Percentiles rank a stretch among this genome's conserved stretches.
These are phyloP conservation scores for Fusarium avenaceum DNA, from an alignment of 2,329 filamentous ascomycete genomes.

Conservation along the genomic window DNA sequence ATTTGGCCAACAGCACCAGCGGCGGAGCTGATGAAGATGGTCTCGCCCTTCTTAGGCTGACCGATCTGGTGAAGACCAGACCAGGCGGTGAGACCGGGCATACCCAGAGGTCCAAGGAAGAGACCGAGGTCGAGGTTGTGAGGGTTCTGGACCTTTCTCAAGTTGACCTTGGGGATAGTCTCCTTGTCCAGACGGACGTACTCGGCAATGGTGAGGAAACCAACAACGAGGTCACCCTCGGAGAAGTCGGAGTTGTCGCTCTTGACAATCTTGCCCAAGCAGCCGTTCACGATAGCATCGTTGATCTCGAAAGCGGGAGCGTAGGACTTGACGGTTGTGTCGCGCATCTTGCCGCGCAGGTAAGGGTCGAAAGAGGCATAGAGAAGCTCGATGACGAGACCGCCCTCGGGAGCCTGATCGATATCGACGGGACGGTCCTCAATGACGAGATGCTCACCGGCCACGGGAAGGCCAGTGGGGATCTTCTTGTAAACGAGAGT, in stretches of 20 bases:
- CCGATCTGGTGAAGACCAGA: constrained; percentile 76
- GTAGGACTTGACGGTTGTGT: constrained; percentile 71
- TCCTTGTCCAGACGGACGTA: constrained; percentile 70
- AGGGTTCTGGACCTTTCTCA: constrained; percentile 75
- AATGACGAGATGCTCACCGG: constrained; percentile 77
- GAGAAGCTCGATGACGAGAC: constrained; percentile 78
- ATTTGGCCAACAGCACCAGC: constrained; percentile 86
- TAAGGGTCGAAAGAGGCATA: constrained; percentile 88
- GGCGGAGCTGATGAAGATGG: constrained; percentile 85
- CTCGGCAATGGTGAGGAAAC: constrained; percentile 73
- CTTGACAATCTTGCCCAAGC: constrained; percentile 78
- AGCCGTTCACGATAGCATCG: constrained; percentile 73
- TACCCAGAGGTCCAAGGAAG: constrained; percentile 78
- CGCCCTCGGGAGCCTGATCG: constrained; percentile 67
- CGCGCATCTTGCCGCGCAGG: constrained; percentile 83
- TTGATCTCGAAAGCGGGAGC: constrained; percentile 65
- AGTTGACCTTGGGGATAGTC: constrained; percentile 55
- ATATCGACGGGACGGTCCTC: constrained; percentile 78
- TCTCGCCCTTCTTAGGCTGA: constrained; percentile 74
- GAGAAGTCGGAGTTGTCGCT: constrained; percentile 74
- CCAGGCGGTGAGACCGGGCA: constrained; percentile 76
- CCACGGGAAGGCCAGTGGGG: constrained; percentile 75
- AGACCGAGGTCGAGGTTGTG: constrained; percentile 73
- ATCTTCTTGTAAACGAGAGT: constrained; percentile 79
- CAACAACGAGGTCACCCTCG: constrained; percentile 75